phyloP scores from a whole-genome alignment of 106 monocot species.

The Xerophyta viscosa region DNA sequence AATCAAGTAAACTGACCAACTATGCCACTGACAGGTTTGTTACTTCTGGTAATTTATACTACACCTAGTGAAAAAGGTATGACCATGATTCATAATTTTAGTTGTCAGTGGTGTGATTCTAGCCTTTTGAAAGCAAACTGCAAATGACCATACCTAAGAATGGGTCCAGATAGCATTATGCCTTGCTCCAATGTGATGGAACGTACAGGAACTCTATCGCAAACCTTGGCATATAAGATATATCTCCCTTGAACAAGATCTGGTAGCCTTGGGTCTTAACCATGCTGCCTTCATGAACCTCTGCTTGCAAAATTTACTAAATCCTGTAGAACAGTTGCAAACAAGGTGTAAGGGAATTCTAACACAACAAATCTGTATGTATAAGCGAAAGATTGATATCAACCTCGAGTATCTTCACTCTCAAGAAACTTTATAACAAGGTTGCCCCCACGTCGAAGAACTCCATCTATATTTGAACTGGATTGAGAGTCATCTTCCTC shows the following conservation, averaged over 20 bases:
- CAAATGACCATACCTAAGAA: too few relatives aligned
- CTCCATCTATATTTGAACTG: conserved; percentile 36
- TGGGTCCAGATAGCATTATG: neutral
- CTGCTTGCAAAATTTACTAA: conserved; percentile 72
- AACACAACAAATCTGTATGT: neutral
- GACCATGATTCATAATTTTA: too few relatives aligned
- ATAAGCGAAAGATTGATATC: neutral
- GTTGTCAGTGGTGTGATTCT: too few relatives aligned
- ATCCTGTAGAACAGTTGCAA: conserved; percentile 32
- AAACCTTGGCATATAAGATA: conserved; percentile 92
- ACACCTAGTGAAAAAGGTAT: too few relatives aligned
- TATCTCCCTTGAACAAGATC: conserved; percentile 84
- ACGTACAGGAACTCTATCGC: neutral
- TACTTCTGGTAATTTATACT: too few relatives aligned
- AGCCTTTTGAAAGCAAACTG: too few relatives aligned
- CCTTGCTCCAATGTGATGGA: neutral
- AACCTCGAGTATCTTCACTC: conserved; percentile 82
- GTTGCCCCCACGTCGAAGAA: conserved; percentile 68
- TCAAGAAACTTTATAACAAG: conserved; percentile 88
- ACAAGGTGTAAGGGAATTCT: neutral
- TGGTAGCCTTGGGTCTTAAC: conserved; percentile 92
- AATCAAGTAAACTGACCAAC: neutral
- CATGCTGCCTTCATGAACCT: conserved; percentile 67
- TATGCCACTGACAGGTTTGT: neutral
- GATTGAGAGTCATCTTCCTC: conserved; percentile 11